Evolutionary conservation across 2,329 filamentous ascomycete genomes (phyloP).

Genomic region (Ambrosiella cleistominuta): DNA sequence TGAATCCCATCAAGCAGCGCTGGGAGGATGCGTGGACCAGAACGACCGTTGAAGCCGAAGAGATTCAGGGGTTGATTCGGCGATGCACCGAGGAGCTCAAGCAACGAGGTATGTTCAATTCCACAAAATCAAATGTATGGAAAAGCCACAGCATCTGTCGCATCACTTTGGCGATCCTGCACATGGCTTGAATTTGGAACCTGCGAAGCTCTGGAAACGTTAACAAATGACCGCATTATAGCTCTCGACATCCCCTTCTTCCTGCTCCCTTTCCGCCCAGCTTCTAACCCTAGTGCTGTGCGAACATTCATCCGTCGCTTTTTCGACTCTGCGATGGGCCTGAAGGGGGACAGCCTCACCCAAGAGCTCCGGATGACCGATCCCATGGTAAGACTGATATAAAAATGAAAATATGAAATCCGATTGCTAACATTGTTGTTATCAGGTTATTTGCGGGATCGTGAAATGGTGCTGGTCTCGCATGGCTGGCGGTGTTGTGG

Average conservation of each 20-base stretch:
- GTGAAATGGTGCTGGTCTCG: slow-evolving; percentile 98
- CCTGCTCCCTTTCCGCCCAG: slow-evolving; percentile 82
- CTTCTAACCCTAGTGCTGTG: slow-evolving; percentile 78
- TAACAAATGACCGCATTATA: slow-evolving; percentile 21
- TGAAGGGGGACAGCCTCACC: slow-evolving; percentile 51
- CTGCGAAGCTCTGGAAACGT: background rate
- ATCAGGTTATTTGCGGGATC: slow-evolving; percentile 75
- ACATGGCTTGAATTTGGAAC: background rate
- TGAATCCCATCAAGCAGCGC: slow-evolving; percentile 46
- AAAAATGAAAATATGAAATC: background rate
- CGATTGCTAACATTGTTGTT: background rate
- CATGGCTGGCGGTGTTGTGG: slow-evolving; percentile 75
- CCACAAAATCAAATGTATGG: background rate
- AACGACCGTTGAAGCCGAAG: slow-evolving; percentile 67
- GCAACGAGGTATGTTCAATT: slow-evolving; percentile 55
- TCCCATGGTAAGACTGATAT: slow-evolving; percentile 54
- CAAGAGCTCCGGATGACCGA: slow-evolving; percentile 87
- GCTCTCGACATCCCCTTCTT: slow-evolving; percentile 83
- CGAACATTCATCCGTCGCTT: slow-evolving; percentile 86
- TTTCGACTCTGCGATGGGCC: slow-evolving; percentile 52
- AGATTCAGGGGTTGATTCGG: slow-evolving; percentile 73
- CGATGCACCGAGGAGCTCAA: slow-evolving; percentile 85
- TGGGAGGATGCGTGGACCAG: slow-evolving; percentile 84
- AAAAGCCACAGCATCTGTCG: background rate
- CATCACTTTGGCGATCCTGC: background rate